Conservation (phyloP, 768 basidiomycete species). For the Leccinum barrowsii region DNA sequence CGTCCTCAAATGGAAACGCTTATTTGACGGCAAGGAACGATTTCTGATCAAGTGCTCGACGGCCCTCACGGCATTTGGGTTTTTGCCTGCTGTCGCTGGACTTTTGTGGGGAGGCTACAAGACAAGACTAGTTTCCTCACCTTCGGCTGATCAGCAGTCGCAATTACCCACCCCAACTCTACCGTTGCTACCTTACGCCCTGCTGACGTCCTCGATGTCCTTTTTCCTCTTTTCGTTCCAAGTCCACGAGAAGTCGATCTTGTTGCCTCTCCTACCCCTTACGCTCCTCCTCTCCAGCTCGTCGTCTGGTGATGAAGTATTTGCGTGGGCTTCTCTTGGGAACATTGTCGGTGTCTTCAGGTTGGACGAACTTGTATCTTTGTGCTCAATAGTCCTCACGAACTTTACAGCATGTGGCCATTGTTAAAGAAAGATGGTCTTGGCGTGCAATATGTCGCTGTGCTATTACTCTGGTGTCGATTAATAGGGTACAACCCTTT, state of each 20-base stretch:
- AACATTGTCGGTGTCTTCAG: constrained; percentile 89
- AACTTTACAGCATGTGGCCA: constrained; percentile 82
- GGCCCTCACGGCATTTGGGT: constrained; percentile 63
- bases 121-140: constrained; percentile 15
- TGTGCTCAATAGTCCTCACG: not conserved
- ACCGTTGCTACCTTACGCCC: constrained; percentile 72
- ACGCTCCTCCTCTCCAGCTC: constrained; percentile 66
- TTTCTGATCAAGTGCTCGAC: constrained; percentile 66
- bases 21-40: constrained; percentile 37
- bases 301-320: constrained; percentile 23
- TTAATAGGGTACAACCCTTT: constrained; percentile 76
- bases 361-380: constrained; percentile 38
- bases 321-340: constrained; percentile 37
- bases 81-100: constrained; percentile 56
- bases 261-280: constrained; percentile 82
- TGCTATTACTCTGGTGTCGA: constrained; percentile 76
- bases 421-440: constrained; percentile 77
- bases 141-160: not conserved
- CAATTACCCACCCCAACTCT: constrained; percentile 48
- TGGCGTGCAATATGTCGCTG: constrained; percentile 66
- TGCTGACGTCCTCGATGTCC: constrained; percentile 79
- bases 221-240: constrained; percentile 98
- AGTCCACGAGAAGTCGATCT: constrained; percentile 91
- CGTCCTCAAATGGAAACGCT: constrained; percentile 74
- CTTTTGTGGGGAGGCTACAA: constrained; percentile 38